Base-by-base conservation (phyloP, 176 grass and related monocot genomes). In the Oryza coarctata region DNA sequence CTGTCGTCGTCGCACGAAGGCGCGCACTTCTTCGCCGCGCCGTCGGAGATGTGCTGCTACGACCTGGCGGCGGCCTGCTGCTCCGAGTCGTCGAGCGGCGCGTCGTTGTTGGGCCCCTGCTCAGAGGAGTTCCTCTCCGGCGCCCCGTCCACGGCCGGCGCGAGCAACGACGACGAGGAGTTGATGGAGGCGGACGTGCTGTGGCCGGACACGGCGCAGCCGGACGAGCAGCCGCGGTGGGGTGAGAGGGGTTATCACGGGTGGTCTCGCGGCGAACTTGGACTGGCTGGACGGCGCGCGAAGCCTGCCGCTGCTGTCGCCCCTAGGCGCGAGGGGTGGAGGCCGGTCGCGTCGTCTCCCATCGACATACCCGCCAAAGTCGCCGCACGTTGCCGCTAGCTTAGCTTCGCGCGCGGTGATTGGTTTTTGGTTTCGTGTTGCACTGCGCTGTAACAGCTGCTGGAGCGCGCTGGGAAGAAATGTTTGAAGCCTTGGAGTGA, bases 101-200 rank as follows among this genome's bases (percentile, higher is more conserved):
- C 50, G 65, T 15, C 74, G 26, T 20, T 33, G 30, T 30, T 85
- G 9, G 35, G 52, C 29, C 39, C 30, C 15, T 70, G 65, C 45
- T 60, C 55, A n/a, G 49, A 76, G 3, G 38, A 10, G 35, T 18
- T 87, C 39, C 39, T 64, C 71, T 27, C 63, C 49, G 36, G 36
- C 63, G 20, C 20, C 20, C 9, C 22, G 26, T 68, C 77, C 34
- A 15, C 68, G 57, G 57, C 58, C 4, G 29, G 10, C 14, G 23
- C 32, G 68, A 67, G 67, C 33, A 12, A 3, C 18, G 75, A 68
- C 27, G 85, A 70, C 0, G 88, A 80, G 60, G 88, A 90, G 84
- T 70, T 82, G 67, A 62, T 34, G 62, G 88, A 90, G 80, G 75
- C 80, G 50, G 84, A 90, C 75, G 88, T 90, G 62, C 75, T 87